phyloP scores from a whole-genome alignment of 345 rosid species.

The Turritis glabra region DNA sequence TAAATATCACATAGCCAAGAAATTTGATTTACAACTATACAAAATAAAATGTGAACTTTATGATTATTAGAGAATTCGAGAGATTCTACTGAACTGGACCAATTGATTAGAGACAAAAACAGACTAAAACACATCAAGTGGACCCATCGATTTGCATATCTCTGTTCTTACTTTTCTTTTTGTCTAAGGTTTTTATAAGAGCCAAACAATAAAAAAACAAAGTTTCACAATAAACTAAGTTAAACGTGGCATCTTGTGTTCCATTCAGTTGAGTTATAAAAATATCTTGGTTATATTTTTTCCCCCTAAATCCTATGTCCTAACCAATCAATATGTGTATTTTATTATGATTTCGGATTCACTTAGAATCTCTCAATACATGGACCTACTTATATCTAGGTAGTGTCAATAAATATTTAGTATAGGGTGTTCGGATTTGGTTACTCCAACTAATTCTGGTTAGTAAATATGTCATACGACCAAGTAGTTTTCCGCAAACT shows the following conservation, averaged over 20 bases:
- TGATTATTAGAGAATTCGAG: not conserved
- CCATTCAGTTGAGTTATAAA: slow-evolving; percentile 2
- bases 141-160: slow-evolving; percentile 27
- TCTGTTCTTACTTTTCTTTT: slow-evolving; percentile 26
- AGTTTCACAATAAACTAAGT: not conserved
- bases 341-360: not conserved
- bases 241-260: slow-evolving; percentile 30
- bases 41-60: not conserved
- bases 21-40: not conserved
- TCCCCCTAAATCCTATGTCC: not conserved
- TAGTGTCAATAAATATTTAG: not conserved
- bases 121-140: slow-evolving; percentile 20
- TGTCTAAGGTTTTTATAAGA: slow-evolving; percentile 22
- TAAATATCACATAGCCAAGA: not conserved
- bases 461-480: too few species aligned
- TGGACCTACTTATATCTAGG: not conserved
- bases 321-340: not conserved
- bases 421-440: too few species aligned
- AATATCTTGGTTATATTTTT: not conserved
- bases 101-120: slow-evolving; percentile 5
- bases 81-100: not conserved
- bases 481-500: too few species aligned
- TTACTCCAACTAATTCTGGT: too few species aligned
- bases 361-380: not conserved
- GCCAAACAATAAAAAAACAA: slow-evolving; percentile 17